A percentile compares a stretch with the other conserved stretches of the same genome.
phyloP scores from a whole-genome alignment of 305 asterid species.

The Solanum hybrid region DNA sequence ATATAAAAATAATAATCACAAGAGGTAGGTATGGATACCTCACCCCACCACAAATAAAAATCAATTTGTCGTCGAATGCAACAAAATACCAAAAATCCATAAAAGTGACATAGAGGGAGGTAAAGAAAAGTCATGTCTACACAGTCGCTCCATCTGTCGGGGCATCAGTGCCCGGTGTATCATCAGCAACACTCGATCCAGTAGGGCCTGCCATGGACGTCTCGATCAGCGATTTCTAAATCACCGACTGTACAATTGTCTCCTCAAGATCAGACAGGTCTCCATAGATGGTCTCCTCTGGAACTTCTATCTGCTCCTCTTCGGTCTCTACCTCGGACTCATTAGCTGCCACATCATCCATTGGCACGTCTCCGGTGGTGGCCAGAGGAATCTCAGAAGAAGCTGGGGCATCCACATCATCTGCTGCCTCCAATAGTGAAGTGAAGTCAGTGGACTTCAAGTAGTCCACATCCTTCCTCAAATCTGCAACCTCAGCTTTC shows the following conservation, averaged over 20 bases:
- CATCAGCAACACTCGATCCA: background rate
- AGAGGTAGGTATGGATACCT: background rate
- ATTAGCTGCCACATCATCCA: background rate
- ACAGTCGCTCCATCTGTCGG: background rate
- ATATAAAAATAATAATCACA: too few relatives aligned
- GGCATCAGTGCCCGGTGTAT: background rate
- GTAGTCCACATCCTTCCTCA: background rate
- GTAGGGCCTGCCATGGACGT: background rate
- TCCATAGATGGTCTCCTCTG: background rate
- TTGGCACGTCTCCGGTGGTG: background rate
- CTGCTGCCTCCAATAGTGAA: background rate
- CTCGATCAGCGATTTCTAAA: background rate
- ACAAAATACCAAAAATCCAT: background rate
- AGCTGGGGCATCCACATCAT: background rate
- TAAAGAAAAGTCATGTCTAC: background rate
- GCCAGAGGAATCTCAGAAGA: background rate
- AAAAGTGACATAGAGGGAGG: background rate
- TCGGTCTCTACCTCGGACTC: background rate
- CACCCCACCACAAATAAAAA: background rate
- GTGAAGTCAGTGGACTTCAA: too few relatives aligned
- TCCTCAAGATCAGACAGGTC: background rate
- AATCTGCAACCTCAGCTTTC: background rate
- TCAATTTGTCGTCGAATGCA: background rate
- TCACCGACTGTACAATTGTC: background rate
- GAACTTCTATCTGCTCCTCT: background rate